Evolutionary conservation across 2,329 filamentous ascomycete species (phyloP).

Genomic region (Fusarium sp.): DNA sequence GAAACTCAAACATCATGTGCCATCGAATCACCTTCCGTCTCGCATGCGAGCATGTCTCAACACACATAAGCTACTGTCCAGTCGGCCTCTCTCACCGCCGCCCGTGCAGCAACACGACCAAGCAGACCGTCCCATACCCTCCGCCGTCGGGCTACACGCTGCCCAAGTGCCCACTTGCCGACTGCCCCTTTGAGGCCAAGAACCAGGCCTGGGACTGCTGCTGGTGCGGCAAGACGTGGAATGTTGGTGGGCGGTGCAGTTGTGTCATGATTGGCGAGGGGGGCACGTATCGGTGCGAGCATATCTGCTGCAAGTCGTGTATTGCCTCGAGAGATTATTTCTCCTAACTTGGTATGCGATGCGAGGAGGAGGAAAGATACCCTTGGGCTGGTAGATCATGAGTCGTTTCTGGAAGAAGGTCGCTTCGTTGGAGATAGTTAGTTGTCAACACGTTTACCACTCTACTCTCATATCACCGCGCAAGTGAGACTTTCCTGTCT

Average conservation of each 20-base stretch:
- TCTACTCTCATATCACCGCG: not conserved
- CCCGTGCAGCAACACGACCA: conserved; percentile 54
- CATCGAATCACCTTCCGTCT: conserved; percentile 59
- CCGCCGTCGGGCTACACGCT: conserved; percentile 54
- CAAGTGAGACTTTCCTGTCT: not conserved
- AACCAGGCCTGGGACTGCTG: conserved; percentile 63
- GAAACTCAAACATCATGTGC: conserved; percentile 51
- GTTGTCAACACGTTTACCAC: not conserved
- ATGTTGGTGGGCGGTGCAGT: conserved; percentile 58
- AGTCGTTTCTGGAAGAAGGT: not conserved
- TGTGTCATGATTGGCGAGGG: conserved; percentile 62
- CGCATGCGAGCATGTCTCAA: conserved; percentile 60
- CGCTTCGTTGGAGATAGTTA: not conserved
- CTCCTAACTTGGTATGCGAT: conserved; percentile 8
- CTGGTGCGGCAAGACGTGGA: conserved; percentile 64
- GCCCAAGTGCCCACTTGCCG: conserved; percentile 55
- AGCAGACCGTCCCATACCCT: conserved; percentile 56
- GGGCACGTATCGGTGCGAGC: conserved; percentile 59
- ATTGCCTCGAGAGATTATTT: conserved; percentile 51
- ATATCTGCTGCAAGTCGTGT: conserved; percentile 62
- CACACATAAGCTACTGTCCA: conserved; percentile 54
- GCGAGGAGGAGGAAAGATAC: conserved; percentile 3
- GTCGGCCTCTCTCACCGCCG: conserved; percentile 49
- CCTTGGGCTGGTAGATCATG: not conserved
- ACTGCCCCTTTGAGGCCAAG: conserved; percentile 59